Percentiles rank a stretch among this genome's conserved stretches.
These are phyloP conservation scores for Aspergillus incahuasiensis DNA, from an alignment of 495 filamentous ascomycete species.

Conservation along the genomic window DNA sequence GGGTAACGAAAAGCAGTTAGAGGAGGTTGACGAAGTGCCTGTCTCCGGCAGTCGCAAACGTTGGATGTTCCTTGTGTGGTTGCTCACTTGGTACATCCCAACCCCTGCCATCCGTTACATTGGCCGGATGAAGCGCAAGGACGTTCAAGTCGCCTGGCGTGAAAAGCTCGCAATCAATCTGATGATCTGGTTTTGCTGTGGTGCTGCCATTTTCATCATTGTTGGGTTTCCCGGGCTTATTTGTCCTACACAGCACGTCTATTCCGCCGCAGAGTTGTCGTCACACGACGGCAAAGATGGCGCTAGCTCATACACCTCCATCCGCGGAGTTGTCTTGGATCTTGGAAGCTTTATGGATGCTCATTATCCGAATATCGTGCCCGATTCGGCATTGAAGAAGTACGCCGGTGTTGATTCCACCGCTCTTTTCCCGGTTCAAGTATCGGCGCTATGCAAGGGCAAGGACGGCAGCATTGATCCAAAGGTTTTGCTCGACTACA, in stretches of 20 bases:
- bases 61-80: slow-evolving; percentile 84
- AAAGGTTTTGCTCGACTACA: slow-evolving; percentile 76
- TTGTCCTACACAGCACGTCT: slow-evolving; percentile 88
- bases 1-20: slow-evolving; percentile 82
- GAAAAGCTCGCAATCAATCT: slow-evolving; percentile 98
- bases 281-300: slow-evolving; percentile 68
- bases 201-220: slow-evolving; percentile 77
- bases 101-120: slow-evolving; percentile 75
- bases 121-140: slow-evolving; percentile 86
- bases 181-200: slow-evolving; percentile 89
- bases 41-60: slow-evolving; percentile 80
- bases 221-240: slow-evolving; percentile 82
- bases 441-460: slow-evolving; percentile 85
- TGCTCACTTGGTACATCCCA: slow-evolving; percentile 82
- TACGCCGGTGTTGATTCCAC: slow-evolving; percentile 88
- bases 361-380: slow-evolving; percentile 81
- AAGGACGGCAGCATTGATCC: slow-evolving; percentile 59
- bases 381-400: slow-evolving; percentile 57
- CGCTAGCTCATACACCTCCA: slow-evolving; percentile 61
- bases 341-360: slow-evolving; percentile 64
- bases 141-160: slow-evolving; percentile 90
- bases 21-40: slow-evolving; percentile 78
- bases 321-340: slow-evolving; percentile 88
- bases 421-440: slow-evolving; percentile 87
- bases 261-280: slow-evolving; percentile 71